These are phyloP conservation scores for Kurtzmaniella cleridarum DNA, from an alignment of 805 yeast genomes.

Conservation along the genomic window DNA sequence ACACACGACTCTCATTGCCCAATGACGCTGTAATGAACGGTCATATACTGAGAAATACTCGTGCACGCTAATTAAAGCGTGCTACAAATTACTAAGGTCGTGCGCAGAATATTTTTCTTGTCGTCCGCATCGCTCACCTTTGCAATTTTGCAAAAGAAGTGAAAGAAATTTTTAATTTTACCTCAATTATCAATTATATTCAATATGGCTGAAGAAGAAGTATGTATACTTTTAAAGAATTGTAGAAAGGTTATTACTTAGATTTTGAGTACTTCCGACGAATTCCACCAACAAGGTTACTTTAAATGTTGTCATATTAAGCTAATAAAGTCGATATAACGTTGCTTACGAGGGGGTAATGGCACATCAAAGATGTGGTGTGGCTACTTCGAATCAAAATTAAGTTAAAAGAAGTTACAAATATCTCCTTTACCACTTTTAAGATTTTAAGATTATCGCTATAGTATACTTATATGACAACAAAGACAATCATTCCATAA, in stretches of 20 bases:
- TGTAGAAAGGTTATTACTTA: neutral
- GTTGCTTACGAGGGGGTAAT: no score
- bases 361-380: no score
- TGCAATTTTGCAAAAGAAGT: constrained; percentile 3
- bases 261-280: neutral
- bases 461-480: no score
- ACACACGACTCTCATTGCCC: constrained; percentile 2
- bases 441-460: no score
- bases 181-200: constrained; percentile 10
- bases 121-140: constrained; percentile 7
- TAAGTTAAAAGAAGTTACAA: no score
- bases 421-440: no score
- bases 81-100: constrained; percentile 2
- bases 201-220: constrained; percentile 40
- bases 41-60: constrained; percentile 8
- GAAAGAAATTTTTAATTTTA: constrained; percentile 14
- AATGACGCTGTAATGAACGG: constrained; percentile 5
- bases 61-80: neutral
- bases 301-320: no score
- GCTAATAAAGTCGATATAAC: no score
- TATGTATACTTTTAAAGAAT: constrained; percentile 16
- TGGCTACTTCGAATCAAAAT: no score
- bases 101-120: constrained; percentile 1
- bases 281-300: neutral
- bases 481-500: no score